Percentiles rank a stretch among this genome's conserved stretches.
These are phyloP conservation scores for Aspergillus pseudoterreus DNA, from an alignment of 2,329 filamentous ascomycete species.

Conservation along the genomic window DNA sequence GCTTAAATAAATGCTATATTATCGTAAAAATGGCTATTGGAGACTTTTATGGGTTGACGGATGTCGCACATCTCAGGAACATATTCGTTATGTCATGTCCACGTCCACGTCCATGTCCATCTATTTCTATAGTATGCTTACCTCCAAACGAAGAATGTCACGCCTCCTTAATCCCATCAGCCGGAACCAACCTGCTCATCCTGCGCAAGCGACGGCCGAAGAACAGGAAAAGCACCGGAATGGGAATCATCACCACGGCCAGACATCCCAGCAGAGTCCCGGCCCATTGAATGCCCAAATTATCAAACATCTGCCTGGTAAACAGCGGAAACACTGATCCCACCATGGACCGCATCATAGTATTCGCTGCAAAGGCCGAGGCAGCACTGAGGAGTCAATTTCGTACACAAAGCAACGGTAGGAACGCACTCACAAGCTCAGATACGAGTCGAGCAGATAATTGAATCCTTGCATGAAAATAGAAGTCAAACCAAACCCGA, in stretches of 20 bases:
- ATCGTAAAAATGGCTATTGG: too few relatives aligned
- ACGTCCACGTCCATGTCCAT: not conserved
- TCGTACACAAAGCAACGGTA: too few relatives aligned
- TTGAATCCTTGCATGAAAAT: constrained; percentile 25
- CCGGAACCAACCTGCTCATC: constrained; percentile 16
- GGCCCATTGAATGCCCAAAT: constrained; percentile 21
- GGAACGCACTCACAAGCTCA: constrained; percentile 14
- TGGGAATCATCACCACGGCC: constrained; percentile 19
- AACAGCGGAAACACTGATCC: constrained; percentile 20
- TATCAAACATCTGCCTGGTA: constrained; percentile 19
- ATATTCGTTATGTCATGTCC: too few relatives aligned
- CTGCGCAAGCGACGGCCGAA: constrained; percentile 13
- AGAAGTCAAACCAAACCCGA: constrained; percentile 20
- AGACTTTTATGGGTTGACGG: too few relatives aligned
- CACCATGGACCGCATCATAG: constrained; percentile 21
- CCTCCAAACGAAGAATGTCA: not conserved
- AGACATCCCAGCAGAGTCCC: constrained; percentile 18
- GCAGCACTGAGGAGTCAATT: constrained; percentile 10
- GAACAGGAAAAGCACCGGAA: constrained; percentile 16
- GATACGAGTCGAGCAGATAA: constrained; percentile 18
- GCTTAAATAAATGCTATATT: too few relatives aligned
- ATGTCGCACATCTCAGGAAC: too few relatives aligned
- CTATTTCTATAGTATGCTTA: too few relatives aligned
- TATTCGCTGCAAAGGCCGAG: constrained; percentile 20
- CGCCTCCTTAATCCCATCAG: constrained; percentile 4